Base-by-base conservation (phyloP, 768 basidiomycete species). In the Tulasnella sp. region DNA sequence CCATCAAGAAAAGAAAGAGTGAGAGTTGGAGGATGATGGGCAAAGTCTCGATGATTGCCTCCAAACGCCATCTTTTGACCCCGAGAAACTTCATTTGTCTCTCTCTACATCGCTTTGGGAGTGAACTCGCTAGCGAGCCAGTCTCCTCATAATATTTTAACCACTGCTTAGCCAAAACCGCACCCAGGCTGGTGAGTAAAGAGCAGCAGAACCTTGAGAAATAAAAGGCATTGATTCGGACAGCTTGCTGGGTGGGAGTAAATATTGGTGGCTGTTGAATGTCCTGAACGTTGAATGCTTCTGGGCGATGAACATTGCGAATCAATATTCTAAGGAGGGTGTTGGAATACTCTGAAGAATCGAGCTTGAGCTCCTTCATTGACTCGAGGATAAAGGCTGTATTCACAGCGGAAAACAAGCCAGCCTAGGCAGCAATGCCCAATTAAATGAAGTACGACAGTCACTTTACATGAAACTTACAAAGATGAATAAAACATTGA, bases 401-500 rank as follows among this genome's bases (percentile, higher is more conserved):
- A n/a, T n/a, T n/a, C n/a, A n/a, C n/a, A n/a, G n/a, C n/a, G n/a
- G n/a, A n/a, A n/a, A n/a, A n/a, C n/a, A n/a, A n/a, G n/a, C n/a
- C n/a, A n/a, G n/a, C n/a, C n/a, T n/a, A n/a, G n/a, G n/a, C n/a
- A n/a, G n/a, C n/a, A n/a, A n/a, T n/a, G n/a, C n/a, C n/a, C n/a
- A n/a, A n/a, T n/a, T n/a, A n/a, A n/a, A n/a, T n/a, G n/a, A n/a
- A n/a, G n/a, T n/a, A n/a, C n/a, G n/a, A n/a, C n/a, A n/a, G n/a
- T n/a, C n/a, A n/a, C n/a, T n/a, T n/a, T n/a, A n/a, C n/a, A n/a
- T n/a, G n/a, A n/a, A 2, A 33, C 47, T 24, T 9, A 48, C 47
- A n/a, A 37, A 48, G 19, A 48, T 48, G 20, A 48, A 37, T 27
- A 48, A 37, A 25, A 48, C 47, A 27, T 48, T 37, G 34, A 48